Evolutionary conservation across 257 asterid species (phyloP), one percentile per base, ranked within the genome.

Genomic region (Solanum appendiculatum): DNA sequence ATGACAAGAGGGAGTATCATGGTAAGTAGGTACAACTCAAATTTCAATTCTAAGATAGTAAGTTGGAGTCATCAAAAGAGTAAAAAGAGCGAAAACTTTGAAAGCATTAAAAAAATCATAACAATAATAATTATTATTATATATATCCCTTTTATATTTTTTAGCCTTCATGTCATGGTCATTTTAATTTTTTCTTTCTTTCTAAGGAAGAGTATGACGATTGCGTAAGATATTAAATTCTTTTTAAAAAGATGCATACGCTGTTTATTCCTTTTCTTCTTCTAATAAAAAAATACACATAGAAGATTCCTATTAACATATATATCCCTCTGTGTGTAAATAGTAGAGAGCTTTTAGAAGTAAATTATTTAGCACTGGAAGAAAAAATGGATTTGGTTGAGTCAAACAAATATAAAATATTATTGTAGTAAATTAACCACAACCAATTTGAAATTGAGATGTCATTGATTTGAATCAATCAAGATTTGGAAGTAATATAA

Each of bases 21-120:
- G 20, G 0, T 18, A 51, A 18, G n/a, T 18, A 51, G 6, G n/a
- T 6, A 51, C 9, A 16, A 18, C 6, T 51, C 0, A 5, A 5
- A 2, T 51, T 51, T 18, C 4, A 51, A 16, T 6, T 18, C 6
- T 18, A 54, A 51, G 3, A 51, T 18, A 16, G 4, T 54, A 54
- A 54, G 9, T 2, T 54, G 0, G 1, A 54, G 4, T 16, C 8
- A 51, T 51, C 21, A 16, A 54, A 54, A 0, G 4, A 18, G 0
- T 6, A 18, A 51, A 18, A 18, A 51, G 23, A 51, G 9, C 10
- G 3, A 54, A 54, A 54, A 0, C 63, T 54, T 2, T 54, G 10
- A 9, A 9, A 18, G 63, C 1, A 54, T 54, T 18, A 20, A 9
- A 54, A 54, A 1, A 18, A 51, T 51, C 7, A 46, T 46, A 46